Evolutionary conservation across 2,329 filamentous ascomycete genomes (phyloP), one percentile per base, ranked within the genome.

Genomic region (Cordyceps sp.): DNA sequence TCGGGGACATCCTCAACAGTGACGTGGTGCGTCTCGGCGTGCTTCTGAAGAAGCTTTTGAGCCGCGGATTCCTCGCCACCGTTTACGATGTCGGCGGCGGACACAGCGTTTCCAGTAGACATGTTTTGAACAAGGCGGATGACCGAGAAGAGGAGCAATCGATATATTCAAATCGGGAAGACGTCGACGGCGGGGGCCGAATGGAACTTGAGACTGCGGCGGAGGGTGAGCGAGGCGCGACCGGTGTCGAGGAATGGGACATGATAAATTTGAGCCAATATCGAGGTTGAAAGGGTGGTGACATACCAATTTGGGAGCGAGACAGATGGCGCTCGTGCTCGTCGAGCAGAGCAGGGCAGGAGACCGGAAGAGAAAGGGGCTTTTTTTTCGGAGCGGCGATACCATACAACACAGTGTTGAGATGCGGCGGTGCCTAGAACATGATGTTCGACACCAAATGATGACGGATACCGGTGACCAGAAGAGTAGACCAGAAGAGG

Each of bases 1-100:
- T 93, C 85, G 19, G 69, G 65, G 25, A 70, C 74, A 30, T 93
- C 84, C 55, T 93, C 85, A 41, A 93, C 68, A 17, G 76, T 85
- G 41, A 70, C 69, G 46, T 73, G 66, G 39, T 65, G 66, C 37
- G 54, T 51, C 43, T 66, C 57, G 39, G 52, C 55, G 44, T 81
- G 77, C 54, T 73, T 67, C 48, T 75, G 64, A 47, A 73, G 64
- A 39, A 81, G 68, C 58, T 66, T 68, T 55, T 78, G 69, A 27
- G 67, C 67, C 36, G 63, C 63, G 37, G 67, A 69, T 36, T 62
- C 55, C 50, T 66, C 61, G 29, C 43, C 43, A 39, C 48, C 46
- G 41, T 45, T 44, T 41, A 47, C 52, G 35, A 45, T 36, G 33
- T 58, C 54, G 42, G 51, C 37, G 40, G 51, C 49, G 38, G 38